These are phyloP conservation scores for Diutina catenulata DNA, from an alignment of 1,139 yeast species.

Conservation along the genomic window DNA sequence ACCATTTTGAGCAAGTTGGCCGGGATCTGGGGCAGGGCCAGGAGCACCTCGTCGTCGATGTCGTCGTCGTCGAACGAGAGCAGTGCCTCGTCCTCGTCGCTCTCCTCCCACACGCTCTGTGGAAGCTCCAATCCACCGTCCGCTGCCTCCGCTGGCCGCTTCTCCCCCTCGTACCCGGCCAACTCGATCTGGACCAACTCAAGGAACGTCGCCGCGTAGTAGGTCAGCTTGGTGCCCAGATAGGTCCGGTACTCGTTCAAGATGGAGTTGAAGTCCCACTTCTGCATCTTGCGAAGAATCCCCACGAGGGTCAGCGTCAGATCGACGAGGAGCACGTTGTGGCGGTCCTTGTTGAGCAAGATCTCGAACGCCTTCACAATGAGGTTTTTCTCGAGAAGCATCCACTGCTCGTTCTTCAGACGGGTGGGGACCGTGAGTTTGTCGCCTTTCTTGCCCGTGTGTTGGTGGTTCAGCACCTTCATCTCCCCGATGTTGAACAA, in stretches of 20 bases:
- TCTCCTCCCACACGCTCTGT: slow-evolving; percentile 1
- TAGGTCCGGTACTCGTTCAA: slow-evolving; percentile 76
- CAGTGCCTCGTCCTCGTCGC: neutral
- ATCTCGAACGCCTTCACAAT: slow-evolving; percentile 47
- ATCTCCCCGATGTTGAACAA: slow-evolving; percentile 32
- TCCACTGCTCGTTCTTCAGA: slow-evolving; percentile 47
- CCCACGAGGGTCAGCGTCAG: slow-evolving; percentile 75
- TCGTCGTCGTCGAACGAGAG: slow-evolving; percentile 25
- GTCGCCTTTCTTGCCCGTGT: slow-evolving; percentile 18
- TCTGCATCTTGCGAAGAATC: slow-evolving; percentile 65
- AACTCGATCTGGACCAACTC: slow-evolving; percentile 57
- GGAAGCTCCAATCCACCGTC: neutral
- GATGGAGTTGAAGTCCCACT: slow-evolving; percentile 80
- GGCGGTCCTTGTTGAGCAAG: slow-evolving; percentile 49
- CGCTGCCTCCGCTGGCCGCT: neutral
- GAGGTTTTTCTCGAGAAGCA: slow-evolving; percentile 52
- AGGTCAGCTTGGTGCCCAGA: slow-evolving; percentile 49
- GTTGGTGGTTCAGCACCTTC: slow-evolving; percentile 31
- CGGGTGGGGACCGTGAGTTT: slow-evolving; percentile 11
- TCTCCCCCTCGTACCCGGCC: slow-evolving; percentile 22
- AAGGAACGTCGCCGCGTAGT: slow-evolving; percentile 71
- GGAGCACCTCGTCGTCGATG: slow-evolving; percentile 38
- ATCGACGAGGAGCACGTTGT: slow-evolving; percentile 68
- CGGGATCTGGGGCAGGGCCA: slow-evolving; percentile 61
- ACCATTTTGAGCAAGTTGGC: slow-evolving; percentile 44